Evolutionary conservation across 306 rosid genomes (phyloP).

Genomic region (Dalbergia oliveri): DNA sequence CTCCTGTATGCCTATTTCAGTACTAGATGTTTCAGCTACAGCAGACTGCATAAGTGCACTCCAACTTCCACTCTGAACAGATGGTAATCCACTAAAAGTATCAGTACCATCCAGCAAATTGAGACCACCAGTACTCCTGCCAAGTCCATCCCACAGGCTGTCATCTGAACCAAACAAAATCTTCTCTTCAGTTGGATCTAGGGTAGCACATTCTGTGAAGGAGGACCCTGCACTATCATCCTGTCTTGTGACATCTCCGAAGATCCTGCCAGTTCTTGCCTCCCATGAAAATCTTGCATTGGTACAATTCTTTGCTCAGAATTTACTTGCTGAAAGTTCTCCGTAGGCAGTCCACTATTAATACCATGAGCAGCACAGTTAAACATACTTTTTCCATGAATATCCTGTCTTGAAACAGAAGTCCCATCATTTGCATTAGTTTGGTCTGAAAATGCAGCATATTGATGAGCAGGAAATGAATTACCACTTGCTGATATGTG

Average conservation of each 20-base stretch:
- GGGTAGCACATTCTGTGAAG: conserved; percentile 73
- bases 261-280: conserved; percentile 69
- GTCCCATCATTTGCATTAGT: conserved; percentile 70
- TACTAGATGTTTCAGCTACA: conserved; percentile 89
- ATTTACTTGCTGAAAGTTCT: conserved; percentile 70
- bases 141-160: conserved; percentile 90
- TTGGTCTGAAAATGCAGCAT: conserved; percentile 67
- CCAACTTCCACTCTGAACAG: conserved; percentile 93
- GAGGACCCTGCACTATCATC: conserved; percentile 59
- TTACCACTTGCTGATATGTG: conserved; percentile 57
- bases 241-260: conserved; percentile 71
- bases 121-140: conserved; percentile 58
- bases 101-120: conserved; percentile 72
- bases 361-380: conserved; percentile 62
- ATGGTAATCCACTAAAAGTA: conserved; percentile 63
- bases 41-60: conserved; percentile 99
- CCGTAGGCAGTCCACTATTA: conserved; percentile 65
- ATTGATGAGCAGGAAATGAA: conserved; percentile 68
- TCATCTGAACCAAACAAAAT: conserved; percentile 96
- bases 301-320: conserved; percentile 71
- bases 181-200: conserved; percentile 97
- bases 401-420: conserved; percentile 63
- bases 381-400: conserved; percentile 67
- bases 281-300: conserved; percentile 69
- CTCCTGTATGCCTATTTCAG: conserved; percentile 76